Evolutionary conservation across 2,329 filamentous ascomycete species (phyloP), one percentile per base, ranked within the genome.

Genomic region (Venturiaceae sp.): DNA sequence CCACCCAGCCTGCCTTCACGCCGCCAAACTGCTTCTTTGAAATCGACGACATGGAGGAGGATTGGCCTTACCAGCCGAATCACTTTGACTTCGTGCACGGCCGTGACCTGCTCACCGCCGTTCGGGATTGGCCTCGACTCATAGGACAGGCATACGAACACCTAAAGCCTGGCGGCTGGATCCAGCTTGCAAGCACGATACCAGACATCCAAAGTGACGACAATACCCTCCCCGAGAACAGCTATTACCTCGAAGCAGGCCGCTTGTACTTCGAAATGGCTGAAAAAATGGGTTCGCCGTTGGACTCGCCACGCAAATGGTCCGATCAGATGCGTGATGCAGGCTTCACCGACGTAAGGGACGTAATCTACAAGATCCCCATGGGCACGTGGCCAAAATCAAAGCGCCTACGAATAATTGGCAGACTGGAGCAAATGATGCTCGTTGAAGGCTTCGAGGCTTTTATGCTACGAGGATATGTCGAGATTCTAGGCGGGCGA

Each of bases 1-100:
- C 71, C 60, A 72, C 72, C 58, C 71, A 73, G 61, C 71, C 71
- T 8, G 67, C 64, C 30, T 72, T 16, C 26, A 57, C 19, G 46
- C 55, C 55, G 30, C 36, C 32, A 13, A 56, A 56, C 23, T 54
- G 33, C 14, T 21, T 21, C 34, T 56, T 56, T 34, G 32, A 56
- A 34, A 56, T 47, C 16, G 53, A 56, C 53, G 53, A 56, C 28
- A 33, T 54, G 8, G 28, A 26, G 21, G 28, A 8, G 21, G 21
- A 54, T 16, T 58, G 57, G 57, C 30, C 57, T 7, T 58, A 55
- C 33, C 26, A 37, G 14, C 7, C 8, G 9, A 41, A 55, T 33
- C 23, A 55, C n/a, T 58, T 58, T 33, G 57, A 58, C 33, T 56
- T 21, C 32, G 30, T 58, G 11, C 57, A 58, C 32, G 23, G 14